Evolutionary conservation across 371 early-diverging fungal genomes (phyloP).

Genomic region (Syncephalastrum sp.): DNA sequence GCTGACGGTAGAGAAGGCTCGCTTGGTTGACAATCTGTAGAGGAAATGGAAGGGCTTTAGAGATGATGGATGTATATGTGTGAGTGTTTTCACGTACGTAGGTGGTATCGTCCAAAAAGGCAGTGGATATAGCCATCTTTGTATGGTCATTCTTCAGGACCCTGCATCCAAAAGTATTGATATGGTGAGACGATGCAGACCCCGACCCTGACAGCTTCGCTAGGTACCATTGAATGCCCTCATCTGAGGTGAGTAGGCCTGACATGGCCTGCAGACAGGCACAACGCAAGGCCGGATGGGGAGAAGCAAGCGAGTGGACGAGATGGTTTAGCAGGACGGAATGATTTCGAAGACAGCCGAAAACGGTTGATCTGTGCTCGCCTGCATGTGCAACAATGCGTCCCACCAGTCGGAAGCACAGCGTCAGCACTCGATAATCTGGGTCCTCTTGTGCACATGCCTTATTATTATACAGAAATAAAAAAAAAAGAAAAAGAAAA

Average conservation of each 20-base stretch:
- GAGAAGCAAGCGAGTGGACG: slow-evolving; percentile 17
- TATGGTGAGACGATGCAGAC: background rate
- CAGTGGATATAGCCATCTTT: slow-evolving; percentile 19
- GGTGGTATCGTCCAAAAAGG: slow-evolving; percentile 30
- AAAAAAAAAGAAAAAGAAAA: slow-evolving; percentile 10
- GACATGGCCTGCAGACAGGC: slow-evolving; percentile 35
- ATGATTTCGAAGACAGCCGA: slow-evolving; percentile 7
- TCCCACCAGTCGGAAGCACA: slow-evolving; percentile 41
- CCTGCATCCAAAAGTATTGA: slow-evolving; percentile 12
- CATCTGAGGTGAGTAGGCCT: slow-evolving; percentile 17
- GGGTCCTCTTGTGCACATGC: slow-evolving; percentile 29
- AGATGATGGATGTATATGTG: background rate
- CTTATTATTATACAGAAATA: slow-evolving; percentile 11
- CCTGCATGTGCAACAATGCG: slow-evolving; percentile 18
- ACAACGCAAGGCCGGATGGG: slow-evolving; percentile 33
- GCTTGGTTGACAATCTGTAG: background rate
- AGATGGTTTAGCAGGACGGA: slow-evolving; percentile 15
- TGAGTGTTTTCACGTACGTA: slow-evolving; percentile 21
- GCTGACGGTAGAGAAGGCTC: slow-evolving; percentile 4
- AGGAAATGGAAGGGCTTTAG: background rate
- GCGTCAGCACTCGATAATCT: slow-evolving; percentile 38
- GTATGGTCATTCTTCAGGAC: slow-evolving; percentile 21
- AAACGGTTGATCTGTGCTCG: slow-evolving; percentile 14
- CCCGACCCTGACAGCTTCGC: background rate
- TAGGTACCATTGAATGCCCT: slow-evolving; percentile 22